Percentiles rank a stretch among this genome's conserved stretches.
Evolutionary conservation across 257 asterid genomes (phyloP).

Genomic region (Galeopsis tetrahit): DNA sequence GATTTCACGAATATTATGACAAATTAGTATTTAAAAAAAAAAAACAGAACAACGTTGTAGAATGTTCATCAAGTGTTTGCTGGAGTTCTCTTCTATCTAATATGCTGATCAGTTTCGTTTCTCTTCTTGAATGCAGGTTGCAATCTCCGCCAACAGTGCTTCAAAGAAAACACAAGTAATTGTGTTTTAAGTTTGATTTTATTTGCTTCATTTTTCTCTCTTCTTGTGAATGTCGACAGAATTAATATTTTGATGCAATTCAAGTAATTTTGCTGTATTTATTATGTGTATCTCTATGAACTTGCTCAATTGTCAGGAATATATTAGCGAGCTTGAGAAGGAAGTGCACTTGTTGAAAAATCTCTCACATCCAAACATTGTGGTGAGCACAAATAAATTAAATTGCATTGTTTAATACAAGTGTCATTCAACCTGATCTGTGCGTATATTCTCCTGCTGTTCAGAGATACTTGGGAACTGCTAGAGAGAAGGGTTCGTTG

Average conservation of each 20-base stretch:
- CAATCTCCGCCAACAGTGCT: conserved; percentile 63
- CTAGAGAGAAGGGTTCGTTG: conserved; percentile 76
- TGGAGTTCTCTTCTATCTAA: conserved; percentile 3
- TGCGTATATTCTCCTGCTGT: conserved; percentile 34
- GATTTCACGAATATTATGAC: neutral
- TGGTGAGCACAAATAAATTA: conserved; percentile 51
- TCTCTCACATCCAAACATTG: conserved; percentile 88
- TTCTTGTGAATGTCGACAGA: neutral
- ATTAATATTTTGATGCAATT: neutral
- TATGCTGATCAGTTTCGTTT: conserved; percentile 26
- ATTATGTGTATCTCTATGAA: neutral
- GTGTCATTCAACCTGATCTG: conserved; percentile 7
- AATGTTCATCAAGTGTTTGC: neutral
- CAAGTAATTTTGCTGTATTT: neutral
- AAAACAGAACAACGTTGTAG: no score
- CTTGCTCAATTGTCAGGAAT: conserved; percentile 53
- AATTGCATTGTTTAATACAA: conserved; percentile 18
- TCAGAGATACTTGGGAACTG: conserved; percentile 94
- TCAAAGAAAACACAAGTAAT: conserved; percentile 79
- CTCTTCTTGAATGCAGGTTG: conserved; percentile 55
- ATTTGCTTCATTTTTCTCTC: conserved; percentile 1
- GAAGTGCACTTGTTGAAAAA: conserved; percentile 86
- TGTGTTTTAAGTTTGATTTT: conserved; percentile 24
- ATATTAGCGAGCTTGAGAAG: conserved; percentile 85
- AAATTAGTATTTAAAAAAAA: no score